Percentiles rank a stretch among this genome's conserved stretches.
These are phyloP conservation scores for Hericium rajendrae DNA, from an alignment of 768 basidiomycete genomes.

Conservation along the genomic window DNA sequence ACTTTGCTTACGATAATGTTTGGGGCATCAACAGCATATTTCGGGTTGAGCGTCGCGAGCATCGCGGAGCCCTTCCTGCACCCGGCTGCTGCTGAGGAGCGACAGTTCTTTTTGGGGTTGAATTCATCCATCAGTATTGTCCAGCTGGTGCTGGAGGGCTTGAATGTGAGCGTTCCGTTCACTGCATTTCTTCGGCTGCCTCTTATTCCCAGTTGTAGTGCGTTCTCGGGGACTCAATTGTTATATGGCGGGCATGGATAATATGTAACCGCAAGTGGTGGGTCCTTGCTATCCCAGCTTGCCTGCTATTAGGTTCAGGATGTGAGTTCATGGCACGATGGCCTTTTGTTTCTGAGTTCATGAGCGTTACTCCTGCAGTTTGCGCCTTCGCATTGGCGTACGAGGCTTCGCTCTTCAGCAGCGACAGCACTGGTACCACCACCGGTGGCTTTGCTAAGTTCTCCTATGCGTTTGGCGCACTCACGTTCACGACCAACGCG, in stretches of 20 bases:
- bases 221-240: slow-evolving; percentile 6
- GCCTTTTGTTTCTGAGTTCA: background rate
- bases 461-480: background rate
- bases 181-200: background rate
- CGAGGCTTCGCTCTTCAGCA: background rate
- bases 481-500: background rate
- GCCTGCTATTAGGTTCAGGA: slow-evolving; percentile 5
- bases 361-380: background rate
- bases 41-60: background rate
- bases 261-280: slow-evolving; percentile 3
- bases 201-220: background rate
- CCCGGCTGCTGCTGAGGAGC: background rate
- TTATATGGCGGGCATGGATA: slow-evolving; percentile 12
- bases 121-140: background rate
- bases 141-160: background rate
- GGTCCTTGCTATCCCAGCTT: slow-evolving; percentile 3
- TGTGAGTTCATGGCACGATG: background rate
- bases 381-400: background rate
- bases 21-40: slow-evolving; percentile 1
- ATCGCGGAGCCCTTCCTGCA: slow-evolving; percentile 2
- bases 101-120: background rate
- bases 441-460: background rate
- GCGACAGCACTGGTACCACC: background rate
- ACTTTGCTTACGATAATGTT: slow-evolving; percentile 8
- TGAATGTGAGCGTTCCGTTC: background rate